These are phyloP conservation scores for Xylaria castorea DNA, from an alignment of 495 filamentous ascomycete genomes.

Conservation along the genomic window DNA sequence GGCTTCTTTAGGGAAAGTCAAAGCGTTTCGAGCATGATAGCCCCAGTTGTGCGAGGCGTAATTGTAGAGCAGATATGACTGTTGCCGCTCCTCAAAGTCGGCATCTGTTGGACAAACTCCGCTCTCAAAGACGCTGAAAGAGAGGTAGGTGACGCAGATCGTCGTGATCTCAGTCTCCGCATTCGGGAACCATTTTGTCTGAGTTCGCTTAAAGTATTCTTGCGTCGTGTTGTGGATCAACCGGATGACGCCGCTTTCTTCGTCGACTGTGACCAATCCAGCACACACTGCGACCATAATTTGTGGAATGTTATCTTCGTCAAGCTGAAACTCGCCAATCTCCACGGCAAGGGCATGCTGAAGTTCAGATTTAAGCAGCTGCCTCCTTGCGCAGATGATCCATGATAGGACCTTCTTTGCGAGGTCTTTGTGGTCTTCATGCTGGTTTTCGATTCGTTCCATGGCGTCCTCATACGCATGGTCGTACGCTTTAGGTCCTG, in stretches of 20 bases:
- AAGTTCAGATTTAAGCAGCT: conserved; percentile 52
- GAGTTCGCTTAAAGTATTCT: conserved; percentile 20
- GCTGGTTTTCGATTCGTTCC: conserved; percentile 47
- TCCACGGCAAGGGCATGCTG: conserved; percentile 56
- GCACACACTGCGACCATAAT: conserved; percentile 56
- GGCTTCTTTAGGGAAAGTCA: too few species aligned
- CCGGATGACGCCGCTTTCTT: conserved; percentile 45
- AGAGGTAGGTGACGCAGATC: neutral
- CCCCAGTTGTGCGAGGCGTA: conserved; percentile 57
- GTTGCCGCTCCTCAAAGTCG: conserved; percentile 39
- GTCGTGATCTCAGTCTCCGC: neutral
- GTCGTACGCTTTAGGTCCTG: too few species aligned
- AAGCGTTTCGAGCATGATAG: conserved; percentile 49
- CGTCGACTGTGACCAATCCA: conserved; percentile 59
- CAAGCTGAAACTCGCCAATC: conserved; percentile 37
- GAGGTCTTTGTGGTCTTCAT: too few species aligned
- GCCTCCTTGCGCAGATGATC: conserved; percentile 51
- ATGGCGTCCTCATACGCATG: too few species aligned
- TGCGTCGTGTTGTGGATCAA: conserved; percentile 18
- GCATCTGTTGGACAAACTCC: conserved; percentile 36
- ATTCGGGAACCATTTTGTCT: neutral
- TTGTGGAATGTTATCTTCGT: conserved; percentile 47
- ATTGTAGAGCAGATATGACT: conserved; percentile 43
- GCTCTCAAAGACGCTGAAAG: neutral
- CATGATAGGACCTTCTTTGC: conserved; percentile 52